Base-by-base conservation (phyloP, 345 rosid species). In the Cochlearia excelsa region DNA sequence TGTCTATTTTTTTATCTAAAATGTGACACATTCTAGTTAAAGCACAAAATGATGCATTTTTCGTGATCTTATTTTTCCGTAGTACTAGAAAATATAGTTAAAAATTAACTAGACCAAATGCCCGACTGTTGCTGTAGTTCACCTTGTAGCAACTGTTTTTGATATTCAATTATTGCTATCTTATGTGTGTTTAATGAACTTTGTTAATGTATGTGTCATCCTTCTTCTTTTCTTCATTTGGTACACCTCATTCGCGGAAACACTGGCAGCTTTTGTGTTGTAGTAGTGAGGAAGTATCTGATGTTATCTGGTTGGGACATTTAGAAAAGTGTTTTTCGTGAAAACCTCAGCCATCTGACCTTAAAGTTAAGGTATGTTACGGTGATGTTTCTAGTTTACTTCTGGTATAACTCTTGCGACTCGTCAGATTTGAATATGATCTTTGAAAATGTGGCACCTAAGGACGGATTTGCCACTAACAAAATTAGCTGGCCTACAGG, bases 71-170 rank as follows among this genome's bases (percentile, higher is more conserved):
- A 16, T 16, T 16, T 16, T 16, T 16, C 23, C 23, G 84, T 91
- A 79, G 80, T 87, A 81, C 88, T 90, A 84, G 76, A 84, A 91
- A 86, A 85, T 70, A 90, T 90, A 87, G 84, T 84, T 88, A 80
- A 81, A 79, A 16, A 16, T 16, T 86, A 84, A 87, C 87, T 84
- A 84, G 84, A 84, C 86, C 84, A 82, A 84, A 81, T 81, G 86
- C 89, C 87, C 72, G 5, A 2, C 34, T 40, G 26, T 40, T 55
- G 67, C 51, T 61, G 8, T 38, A 47, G 16, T 30, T 40, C 57
- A 61, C 23, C 42, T 41, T 62, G 50, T 42, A 51, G 29, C 9
- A 44, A 34, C 59, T 44, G 37, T 7, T 52, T 34, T 26, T 10
- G 3, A 43, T 26, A 27, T 34, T 34, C 68, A 34, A 16, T 16